These are phyloP conservation scores for Prunus kanzakura DNA, from an alignment of 306 rosid genomes.

Conservation along the genomic window DNA sequence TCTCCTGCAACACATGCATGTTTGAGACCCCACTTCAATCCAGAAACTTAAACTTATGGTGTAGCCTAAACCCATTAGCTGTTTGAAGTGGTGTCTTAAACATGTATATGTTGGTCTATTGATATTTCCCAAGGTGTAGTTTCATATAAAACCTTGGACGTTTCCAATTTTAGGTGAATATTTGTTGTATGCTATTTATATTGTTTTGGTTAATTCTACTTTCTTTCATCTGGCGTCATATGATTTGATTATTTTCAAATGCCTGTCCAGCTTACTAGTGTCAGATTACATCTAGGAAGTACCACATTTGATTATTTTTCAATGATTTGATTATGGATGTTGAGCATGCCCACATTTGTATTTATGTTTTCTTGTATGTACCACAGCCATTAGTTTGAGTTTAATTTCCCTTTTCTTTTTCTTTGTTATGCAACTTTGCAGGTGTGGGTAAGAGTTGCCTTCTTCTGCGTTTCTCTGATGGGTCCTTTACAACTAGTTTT, in stretches of 20 bases:
- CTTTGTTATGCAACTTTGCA: slow-evolving; percentile 26
- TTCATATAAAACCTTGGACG: neutral
- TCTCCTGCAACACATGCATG: neutral
- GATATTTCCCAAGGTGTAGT: neutral
- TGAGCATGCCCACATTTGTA: neutral
- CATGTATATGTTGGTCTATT: neutral
- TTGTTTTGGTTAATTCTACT: neutral
- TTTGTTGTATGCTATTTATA: neutral
- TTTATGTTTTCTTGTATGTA: neutral
- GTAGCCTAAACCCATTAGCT: neutral
- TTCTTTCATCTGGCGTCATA: neutral
- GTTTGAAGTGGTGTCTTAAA: neutral
- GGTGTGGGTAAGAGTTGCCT: slow-evolving; percentile 99
- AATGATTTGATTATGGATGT: neutral
- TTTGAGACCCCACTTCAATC: neutral
- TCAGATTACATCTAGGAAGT: neutral
- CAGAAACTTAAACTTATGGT: neutral
- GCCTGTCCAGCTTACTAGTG: neutral
- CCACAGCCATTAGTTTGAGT: neutral
- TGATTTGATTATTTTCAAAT: neutral
- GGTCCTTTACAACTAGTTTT: slow-evolving; percentile 93
- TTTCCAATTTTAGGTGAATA: neutral
- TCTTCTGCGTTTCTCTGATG: slow-evolving; percentile 95
- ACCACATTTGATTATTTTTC: too few species aligned
- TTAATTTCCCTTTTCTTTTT: neutral